Percentiles rank a stretch among this genome's conserved stretches.
These are phyloP conservation scores for Globisporangium okanoganense DNA, from an alignment of 352 stramenopile genomes.

Conservation along the genomic window DNA sequence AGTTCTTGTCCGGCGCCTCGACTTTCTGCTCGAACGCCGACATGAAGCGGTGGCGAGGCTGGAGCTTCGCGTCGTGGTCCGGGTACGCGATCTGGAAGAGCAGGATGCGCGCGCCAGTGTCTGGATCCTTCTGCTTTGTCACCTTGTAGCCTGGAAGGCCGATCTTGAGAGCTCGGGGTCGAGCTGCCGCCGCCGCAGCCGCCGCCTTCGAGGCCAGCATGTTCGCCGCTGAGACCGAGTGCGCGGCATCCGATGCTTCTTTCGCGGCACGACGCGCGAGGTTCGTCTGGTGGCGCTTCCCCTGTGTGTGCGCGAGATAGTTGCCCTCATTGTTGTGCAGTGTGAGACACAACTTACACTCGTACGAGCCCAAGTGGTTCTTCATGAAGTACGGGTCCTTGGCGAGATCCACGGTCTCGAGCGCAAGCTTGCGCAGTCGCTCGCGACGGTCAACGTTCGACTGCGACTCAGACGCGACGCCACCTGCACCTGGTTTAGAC, in stretches of 20 bases:
- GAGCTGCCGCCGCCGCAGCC: slow-evolving; percentile 38
- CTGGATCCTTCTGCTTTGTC: slow-evolving; percentile 91
- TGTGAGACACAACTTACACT: slow-evolving; percentile 99
- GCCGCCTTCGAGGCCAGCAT: slow-evolving; percentile 38
- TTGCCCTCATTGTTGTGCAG: slow-evolving; percentile 99
- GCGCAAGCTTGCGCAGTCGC: slow-evolving; percentile 94
- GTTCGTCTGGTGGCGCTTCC: slow-evolving; percentile 98
- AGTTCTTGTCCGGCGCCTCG: slow-evolving; percentile 94
- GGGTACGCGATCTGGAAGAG: slow-evolving; percentile 97
- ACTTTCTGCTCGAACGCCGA: slow-evolving; percentile 98
- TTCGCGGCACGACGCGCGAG: slow-evolving; percentile 90
- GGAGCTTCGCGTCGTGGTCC: slow-evolving; percentile 90
- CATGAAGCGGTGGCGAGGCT: slow-evolving; percentile 99
- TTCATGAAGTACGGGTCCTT: slow-evolving; percentile 99
- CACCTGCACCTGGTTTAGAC: slow-evolving; percentile 74
- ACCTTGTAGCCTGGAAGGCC: slow-evolving; percentile 97
- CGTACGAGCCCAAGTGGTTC: slow-evolving; percentile 98
- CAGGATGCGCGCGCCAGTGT: slow-evolving; percentile 81
- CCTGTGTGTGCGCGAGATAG: slow-evolving; percentile 99
- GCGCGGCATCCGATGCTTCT: slow-evolving; percentile 56
- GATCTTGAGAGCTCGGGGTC: slow-evolving; percentile 90
- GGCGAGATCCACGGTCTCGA: slow-evolving; percentile 98
- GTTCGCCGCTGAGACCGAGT: slow-evolving; percentile 42
- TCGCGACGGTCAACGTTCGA: slow-evolving; percentile 94
- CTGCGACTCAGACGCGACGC: slow-evolving; percentile 74